Evolutionary conservation across 164 flowering plant genomes (phyloP), one percentile per base, ranked within the genome.

Genomic region (Cinnamomum chago): DNA sequence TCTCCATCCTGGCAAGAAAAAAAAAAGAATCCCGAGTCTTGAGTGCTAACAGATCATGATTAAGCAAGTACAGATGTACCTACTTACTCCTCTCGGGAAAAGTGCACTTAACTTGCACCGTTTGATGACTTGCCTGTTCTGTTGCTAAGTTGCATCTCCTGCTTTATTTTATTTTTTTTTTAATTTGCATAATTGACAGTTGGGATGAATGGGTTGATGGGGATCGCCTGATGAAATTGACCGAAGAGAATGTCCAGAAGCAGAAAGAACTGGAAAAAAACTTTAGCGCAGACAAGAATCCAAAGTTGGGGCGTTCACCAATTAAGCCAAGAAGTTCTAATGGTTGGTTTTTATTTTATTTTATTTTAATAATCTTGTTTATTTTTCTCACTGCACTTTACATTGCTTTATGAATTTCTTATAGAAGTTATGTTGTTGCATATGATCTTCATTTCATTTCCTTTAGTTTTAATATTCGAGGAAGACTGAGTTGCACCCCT

Each of bases 201-300:
- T 93, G 94, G 94, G 93, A 91, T 81, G 98, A 91, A 78, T 93
- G 98, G 98, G 85, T 90, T 24, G 83, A 77, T 17, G 14, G 62
- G 69, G 89, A 88, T 68, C 88, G 89, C 28, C 75, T 93, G 75
- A 55, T 89, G 89, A 87, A 89, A 79, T 28, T 70, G 67, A 88
- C 76, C 24, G 86, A 87, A n/a, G 94, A 86, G 82, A 89, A 90
- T 78, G 47, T 84, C 35, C 77, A 64, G 73, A 84, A 83, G 79
- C 87, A 83, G 81, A 62, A 79, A 70, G 82, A 78, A 25, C 87
- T 80, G 5, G 65, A 72, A 5, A 77, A 88, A 72, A 81, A 82
- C 58, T 77, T 73, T 55, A 78, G 77, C 22, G 40, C 50, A 24
- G 90, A 87, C 24, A 88, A 83, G 74, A 84, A 75, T 76, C 22